Percentiles rank a stretch among this genome's conserved stretches.
Evolutionary conservation across 2,329 filamentous ascomycete species (phyloP).

Genomic region (Calonectria crousiana): DNA sequence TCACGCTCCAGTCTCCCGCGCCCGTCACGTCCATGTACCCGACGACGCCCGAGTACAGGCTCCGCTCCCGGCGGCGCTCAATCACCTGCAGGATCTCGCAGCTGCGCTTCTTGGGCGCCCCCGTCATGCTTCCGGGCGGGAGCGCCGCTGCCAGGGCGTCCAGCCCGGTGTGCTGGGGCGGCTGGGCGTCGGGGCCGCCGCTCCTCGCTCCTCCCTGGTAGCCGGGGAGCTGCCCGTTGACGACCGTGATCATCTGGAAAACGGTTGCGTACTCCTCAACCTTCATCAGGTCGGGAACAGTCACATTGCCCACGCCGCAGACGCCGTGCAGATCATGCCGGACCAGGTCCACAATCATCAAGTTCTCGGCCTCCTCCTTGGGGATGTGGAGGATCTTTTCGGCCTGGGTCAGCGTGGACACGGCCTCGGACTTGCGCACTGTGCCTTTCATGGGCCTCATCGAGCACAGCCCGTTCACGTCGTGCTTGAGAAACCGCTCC

Average conservation of each 20-base stretch:
- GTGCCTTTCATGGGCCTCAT: constrained; percentile 98
- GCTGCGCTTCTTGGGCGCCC: constrained; percentile 92
- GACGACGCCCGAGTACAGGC: constrained; percentile 88
- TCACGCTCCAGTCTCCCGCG: constrained; percentile 89
- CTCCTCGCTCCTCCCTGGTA: constrained; percentile 19
- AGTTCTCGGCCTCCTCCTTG: constrained; percentile 94
- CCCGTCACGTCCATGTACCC: constrained; percentile 92
- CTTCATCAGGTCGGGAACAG: constrained; percentile 82
- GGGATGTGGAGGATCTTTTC: constrained; percentile 79
- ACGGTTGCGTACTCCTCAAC: constrained; percentile 94
- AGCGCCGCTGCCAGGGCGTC: constrained; percentile 83
- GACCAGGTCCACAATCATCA: constrained; percentile 99
- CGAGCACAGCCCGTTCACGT: constrained; percentile 69
- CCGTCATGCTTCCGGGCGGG: constrained; percentile 96
- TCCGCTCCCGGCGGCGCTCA: constrained; percentile 72
- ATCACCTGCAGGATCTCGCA: constrained; percentile 83
- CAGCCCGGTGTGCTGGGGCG: constrained; percentile 67
- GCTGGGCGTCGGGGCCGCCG: constrained; percentile 11
- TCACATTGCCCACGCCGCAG: constrained; percentile 79
- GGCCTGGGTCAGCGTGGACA: constrained; percentile 78
- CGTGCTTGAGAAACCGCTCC: constrained; percentile 82
- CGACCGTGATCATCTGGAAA: constrained; percentile 90
- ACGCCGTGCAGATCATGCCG: constrained; percentile 92
- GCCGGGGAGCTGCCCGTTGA: constrained; percentile 74
- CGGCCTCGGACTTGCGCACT: constrained; percentile 79